Percentiles rank a stretch among this genome's conserved stretches.
Evolutionary conservation across 768 basidiomycete genomes (phyloP).

Genomic region (Suillus bovinus): DNA sequence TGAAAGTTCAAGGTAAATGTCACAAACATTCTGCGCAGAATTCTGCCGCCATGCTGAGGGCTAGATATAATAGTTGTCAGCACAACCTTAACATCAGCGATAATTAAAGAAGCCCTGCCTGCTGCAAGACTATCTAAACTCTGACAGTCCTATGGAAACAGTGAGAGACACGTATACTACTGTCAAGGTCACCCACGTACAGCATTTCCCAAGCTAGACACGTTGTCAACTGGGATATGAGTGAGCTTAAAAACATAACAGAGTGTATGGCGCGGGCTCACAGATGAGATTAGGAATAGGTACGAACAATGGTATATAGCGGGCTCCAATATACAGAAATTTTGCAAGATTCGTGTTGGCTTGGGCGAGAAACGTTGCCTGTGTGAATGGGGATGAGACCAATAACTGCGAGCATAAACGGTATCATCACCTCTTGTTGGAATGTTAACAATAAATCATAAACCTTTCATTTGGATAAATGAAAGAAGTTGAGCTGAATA

Average conservation of each 20-base stretch:
- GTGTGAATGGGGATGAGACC: not conserved
- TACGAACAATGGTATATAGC: not conserved
- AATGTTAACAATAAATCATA: conserved; percentile 2
- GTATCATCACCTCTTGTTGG: not conserved
- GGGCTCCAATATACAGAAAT: not conserved
- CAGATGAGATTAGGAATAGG: not conserved
- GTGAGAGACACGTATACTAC: not conserved
- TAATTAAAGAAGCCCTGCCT: not conserved
- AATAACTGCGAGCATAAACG: not conserved
- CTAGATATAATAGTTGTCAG: not conserved
- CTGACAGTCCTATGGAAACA: not conserved
- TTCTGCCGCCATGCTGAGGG: too few relatives aligned
- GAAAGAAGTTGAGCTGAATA: not conserved
- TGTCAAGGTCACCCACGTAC: not conserved
- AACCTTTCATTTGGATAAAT: not conserved
- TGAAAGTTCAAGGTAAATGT: not conserved
- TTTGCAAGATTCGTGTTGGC: not conserved
- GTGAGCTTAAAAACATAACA: not conserved
- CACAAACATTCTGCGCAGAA: not conserved
- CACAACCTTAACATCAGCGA: not conserved
- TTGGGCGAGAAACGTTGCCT: not conserved
- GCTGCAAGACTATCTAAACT: not conserved
- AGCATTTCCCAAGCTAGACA: not conserved
- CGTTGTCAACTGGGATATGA: not conserved
- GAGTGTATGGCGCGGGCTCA: not conserved